Evolutionary conservation across 495 filamentous ascomycete genomes (phyloP).

Genomic region (Penicillium canescens): DNA sequence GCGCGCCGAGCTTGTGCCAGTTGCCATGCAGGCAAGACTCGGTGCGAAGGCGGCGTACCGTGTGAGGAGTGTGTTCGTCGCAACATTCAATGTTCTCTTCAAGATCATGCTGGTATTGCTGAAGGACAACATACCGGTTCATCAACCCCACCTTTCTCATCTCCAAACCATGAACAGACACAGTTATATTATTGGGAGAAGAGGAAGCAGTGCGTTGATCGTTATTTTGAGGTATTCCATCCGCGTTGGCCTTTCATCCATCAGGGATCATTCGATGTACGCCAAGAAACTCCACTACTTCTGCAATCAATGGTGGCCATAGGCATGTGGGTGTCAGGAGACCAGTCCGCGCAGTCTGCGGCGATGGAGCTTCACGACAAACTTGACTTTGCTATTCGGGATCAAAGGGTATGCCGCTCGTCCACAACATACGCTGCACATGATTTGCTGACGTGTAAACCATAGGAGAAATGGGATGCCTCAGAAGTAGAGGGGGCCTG

Average conservation of each 20-base stretch:
- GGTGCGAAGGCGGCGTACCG: slow-evolving; percentile 28
- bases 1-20: slow-evolving; percentile 17
- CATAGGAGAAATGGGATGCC: slow-evolving; percentile 32
- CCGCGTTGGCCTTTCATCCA: slow-evolving; percentile 35
- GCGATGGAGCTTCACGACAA: slow-evolving; percentile 26
- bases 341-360: slow-evolving; percentile 10
- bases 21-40: slow-evolving; percentile 24
- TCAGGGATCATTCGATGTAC: slow-evolving; percentile 19
- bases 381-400: slow-evolving; percentile 21
- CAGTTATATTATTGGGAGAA: background rate
- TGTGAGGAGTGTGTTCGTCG: slow-evolving; percentile 27
- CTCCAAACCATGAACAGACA: background rate
- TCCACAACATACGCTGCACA: background rate
- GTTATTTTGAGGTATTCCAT: slow-evolving; percentile 33
- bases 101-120: background rate
- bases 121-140: background rate
- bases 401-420: slow-evolving; percentile 21
- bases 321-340: slow-evolving; percentile 26
- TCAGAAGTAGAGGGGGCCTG: slow-evolving; percentile 10
- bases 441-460: slow-evolving; percentile 1
- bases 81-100: slow-evolving; percentile 16
- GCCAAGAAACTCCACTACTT: slow-evolving; percentile 21
- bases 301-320: slow-evolving; percentile 30
- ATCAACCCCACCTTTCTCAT: background rate
- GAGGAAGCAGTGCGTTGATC: slow-evolving; percentile 15